Percentiles rank a stretch among this genome's conserved stretches.
Evolutionary conservation across 1,284 basidiomycete genomes (phyloP).

Genomic region (Cutaneotrichosporon cutaneum): DNA sequence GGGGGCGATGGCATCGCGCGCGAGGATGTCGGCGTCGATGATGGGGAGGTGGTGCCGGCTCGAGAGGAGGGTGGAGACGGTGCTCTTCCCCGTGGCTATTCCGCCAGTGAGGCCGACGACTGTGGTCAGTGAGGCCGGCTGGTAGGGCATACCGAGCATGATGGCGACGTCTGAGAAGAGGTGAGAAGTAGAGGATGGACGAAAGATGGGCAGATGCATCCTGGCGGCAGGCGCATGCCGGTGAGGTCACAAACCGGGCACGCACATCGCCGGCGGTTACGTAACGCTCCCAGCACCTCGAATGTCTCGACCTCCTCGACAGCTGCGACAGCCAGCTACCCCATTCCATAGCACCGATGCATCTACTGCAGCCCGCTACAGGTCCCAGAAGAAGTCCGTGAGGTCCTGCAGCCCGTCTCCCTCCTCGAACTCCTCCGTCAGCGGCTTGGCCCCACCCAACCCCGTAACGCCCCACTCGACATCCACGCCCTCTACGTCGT

Average conservation of each 20-base stretch:
- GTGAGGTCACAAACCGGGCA: neutral
- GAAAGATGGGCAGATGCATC: neutral
- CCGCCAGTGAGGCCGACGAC: slow-evolving; percentile 95
- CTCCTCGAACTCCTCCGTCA: slow-evolving; percentile 8
- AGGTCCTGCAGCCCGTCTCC: slow-evolving; percentile 45
- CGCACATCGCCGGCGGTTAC: neutral
- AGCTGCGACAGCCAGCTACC: neutral
- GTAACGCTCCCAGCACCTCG: neutral
- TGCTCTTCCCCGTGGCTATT: slow-evolving; percentile 88
- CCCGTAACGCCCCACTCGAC: slow-evolving; percentile 39
- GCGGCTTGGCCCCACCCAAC: slow-evolving; percentile 28
- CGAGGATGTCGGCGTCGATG: slow-evolving; percentile 89
- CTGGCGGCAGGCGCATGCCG: neutral
- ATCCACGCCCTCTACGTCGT: slow-evolving; percentile 51
- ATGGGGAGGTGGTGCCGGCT: slow-evolving; percentile 65
- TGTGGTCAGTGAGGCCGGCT: slow-evolving; percentile 2
- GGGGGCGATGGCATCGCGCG: slow-evolving; percentile 82
- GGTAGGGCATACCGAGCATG: slow-evolving; percentile 10
- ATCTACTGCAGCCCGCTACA: slow-evolving; percentile 22
- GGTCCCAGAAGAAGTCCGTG: slow-evolving; percentile 36
- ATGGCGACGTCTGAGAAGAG: neutral
- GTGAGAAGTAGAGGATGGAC: neutral
- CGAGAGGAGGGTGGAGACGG: slow-evolving; percentile 73
- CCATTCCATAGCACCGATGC: neutral
- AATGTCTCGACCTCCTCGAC: neutral